Evolutionary conservation across 345 rosid genomes (phyloP), one percentile per base, ranked within the genome.

Genomic region (Kernera saxatilis): DNA sequence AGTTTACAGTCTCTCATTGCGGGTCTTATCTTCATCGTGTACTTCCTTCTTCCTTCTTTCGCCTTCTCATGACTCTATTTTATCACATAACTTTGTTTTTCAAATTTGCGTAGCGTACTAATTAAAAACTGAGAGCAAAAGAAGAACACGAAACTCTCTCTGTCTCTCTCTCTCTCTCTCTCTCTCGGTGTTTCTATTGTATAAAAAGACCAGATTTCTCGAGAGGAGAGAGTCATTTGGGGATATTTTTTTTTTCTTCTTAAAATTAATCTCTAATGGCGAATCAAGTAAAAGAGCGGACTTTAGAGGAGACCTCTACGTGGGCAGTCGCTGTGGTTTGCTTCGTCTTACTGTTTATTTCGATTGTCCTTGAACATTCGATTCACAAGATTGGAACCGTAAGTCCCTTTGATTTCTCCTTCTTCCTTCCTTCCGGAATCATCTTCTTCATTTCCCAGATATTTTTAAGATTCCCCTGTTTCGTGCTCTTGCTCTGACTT

Each of bases 321-420:
- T 92, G 98, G 98, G 94, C 92, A 17, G 84, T 92, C 5, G 92
- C 98, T 5, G 81, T 86, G 1, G 88, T 92, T 75, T 90, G 92
- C 71, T 82, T 86, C 72, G 29, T 89, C 73, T 69, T 92, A 57
- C 85, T 89, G 8, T 29, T 73, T 1, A 29, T 81, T 18, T 88
- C 95, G 29, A 57, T 88, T 58, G 69, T 83, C n/a, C 74, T 89
- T 2, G 93, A 92, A 58, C 70, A 81, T n/a, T 66, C 82, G 54
- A 71, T 92, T 51, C 80, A 87, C 45, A 77, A 70, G 27, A 33
- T 77, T 25, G 80, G 77, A 57, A 41, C 69, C 45, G 80, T 77
- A 58, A 71, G 80, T 29, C 49, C 9, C 36, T 10, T 19, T 2
- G 5, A 0, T 27, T 15, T 29, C 12, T 27, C 12, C 22, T 21